Percentiles rank a stretch among this genome's conserved stretches.
phyloP scores from a whole-genome alignment of 441 rosid species.

The Gossypium schwendimanii region DNA sequence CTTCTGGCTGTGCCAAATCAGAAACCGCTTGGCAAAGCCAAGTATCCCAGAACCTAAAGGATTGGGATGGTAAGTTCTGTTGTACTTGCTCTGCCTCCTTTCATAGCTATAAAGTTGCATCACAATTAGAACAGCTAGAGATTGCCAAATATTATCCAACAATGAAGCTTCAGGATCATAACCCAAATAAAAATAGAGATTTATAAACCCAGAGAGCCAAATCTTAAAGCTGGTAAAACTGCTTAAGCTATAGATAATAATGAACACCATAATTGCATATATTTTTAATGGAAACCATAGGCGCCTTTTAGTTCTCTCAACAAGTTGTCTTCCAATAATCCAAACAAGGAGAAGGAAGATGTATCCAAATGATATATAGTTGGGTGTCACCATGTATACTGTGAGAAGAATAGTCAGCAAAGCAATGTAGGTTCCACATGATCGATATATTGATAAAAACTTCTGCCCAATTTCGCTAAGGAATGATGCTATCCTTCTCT shows the following conservation, averaged over 20 bases:
- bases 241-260: constrained; percentile 88
- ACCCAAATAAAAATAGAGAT: constrained; percentile 75
- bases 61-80: constrained; percentile 43
- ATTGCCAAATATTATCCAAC: constrained; percentile 87
- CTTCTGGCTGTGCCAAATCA: constrained; percentile 96
- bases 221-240: constrained; percentile 68
- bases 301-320: constrained; percentile 79
- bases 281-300: constrained; percentile 90
- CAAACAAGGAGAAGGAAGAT: constrained; percentile 88
- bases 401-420: constrained; percentile 86
- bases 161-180: constrained; percentile 67
- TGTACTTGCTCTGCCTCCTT: constrained; percentile 84
- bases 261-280: constrained; percentile 69
- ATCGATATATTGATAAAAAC: constrained; percentile 78
- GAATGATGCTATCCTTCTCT: constrained; percentile 79
- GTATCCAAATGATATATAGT: constrained; percentile 88
- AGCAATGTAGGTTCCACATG: constrained; percentile 97
- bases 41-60: constrained; percentile 52
- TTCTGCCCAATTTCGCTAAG: constrained; percentile 85
- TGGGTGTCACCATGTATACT: constrained; percentile 84
- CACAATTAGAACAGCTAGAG: constrained; percentile 87
- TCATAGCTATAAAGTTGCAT: constrained; percentile 99
- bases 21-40: constrained; percentile 68
- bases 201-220: constrained; percentile 68
- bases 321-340: constrained; percentile 94